A percentile compares a stretch with the other conserved stretches of the same genome.
Conservation (phyloP, 2,329 filamentous ascomycete genomes). For the Emergomyces pasteurianus region DNA sequence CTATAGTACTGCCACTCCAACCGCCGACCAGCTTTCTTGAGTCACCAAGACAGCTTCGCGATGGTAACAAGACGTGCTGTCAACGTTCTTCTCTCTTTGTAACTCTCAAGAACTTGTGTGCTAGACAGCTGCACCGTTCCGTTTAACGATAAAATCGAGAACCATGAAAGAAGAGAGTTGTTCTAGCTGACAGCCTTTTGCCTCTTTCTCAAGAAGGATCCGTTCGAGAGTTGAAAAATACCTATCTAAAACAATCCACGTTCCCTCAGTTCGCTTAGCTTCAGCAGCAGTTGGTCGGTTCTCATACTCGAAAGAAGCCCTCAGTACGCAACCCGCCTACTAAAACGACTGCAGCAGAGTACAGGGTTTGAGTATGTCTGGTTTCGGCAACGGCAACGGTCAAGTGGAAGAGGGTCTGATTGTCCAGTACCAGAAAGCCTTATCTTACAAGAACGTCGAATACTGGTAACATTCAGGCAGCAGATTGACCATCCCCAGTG, state of each 20-base stretch:
- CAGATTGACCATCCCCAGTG: constrained; percentile 2
- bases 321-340: background rate
- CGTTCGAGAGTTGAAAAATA: background rate
- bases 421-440: background rate
- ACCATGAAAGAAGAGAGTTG: background rate
- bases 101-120: background rate
- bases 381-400: background rate
- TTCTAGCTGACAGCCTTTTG: background rate
- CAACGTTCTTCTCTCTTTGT: background rate
- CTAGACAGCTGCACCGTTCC: background rate
- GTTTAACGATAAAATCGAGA: background rate
- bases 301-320: background rate
- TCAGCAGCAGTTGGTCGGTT: background rate
- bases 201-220: background rate
- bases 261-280: background rate
- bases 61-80: background rate
- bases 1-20: no score
- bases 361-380: background rate
- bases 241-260: background rate
- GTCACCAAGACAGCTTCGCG: background rate
- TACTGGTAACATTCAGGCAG: no score
- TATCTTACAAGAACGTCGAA: background rate
- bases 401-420: background rate
- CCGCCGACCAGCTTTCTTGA: background rate
- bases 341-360: background rate